Evolutionary conservation across 257 asterid species (phyloP).

Genomic region (Capsicum rhomboideum): DNA sequence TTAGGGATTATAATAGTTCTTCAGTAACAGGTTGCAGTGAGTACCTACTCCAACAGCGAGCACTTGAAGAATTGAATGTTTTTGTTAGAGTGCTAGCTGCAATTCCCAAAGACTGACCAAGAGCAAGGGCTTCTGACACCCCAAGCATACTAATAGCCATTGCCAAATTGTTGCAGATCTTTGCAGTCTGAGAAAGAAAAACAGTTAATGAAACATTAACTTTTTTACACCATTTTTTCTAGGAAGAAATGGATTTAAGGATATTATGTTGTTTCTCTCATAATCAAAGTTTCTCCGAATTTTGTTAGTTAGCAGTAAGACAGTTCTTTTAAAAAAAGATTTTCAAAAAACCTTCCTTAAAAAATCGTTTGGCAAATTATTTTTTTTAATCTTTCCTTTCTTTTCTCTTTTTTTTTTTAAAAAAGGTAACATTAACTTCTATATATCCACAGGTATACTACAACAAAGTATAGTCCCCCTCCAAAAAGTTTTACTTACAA

Average conservation of each 20-base stretch:
- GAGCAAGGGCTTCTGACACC: conserved; percentile 87
- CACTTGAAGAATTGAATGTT: conserved; percentile 82
- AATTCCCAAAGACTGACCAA: conserved; percentile 83
- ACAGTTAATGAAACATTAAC: not conserved
- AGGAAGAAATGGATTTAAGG: not conserved
- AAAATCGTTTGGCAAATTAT: not conserved
- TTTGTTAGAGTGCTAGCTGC: conserved; percentile 61
- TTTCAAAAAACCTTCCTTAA: not conserved
- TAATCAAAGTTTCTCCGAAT: not conserved
- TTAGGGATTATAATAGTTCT: not conserved
- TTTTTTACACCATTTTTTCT: not conserved
- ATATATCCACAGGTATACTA: too few species aligned
- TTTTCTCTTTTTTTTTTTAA: not conserved
- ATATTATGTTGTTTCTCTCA: not conserved
- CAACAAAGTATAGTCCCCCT: too few species aligned
- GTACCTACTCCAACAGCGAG: conserved; percentile 99
- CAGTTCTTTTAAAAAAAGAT: not conserved
- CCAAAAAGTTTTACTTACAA: too few species aligned
- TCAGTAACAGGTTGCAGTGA: not conserved
- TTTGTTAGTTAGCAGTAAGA: not conserved
- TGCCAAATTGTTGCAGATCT: conserved; percentile 91
- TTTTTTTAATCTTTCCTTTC: not conserved
- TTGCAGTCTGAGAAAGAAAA: conserved; percentile 52
- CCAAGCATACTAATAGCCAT: conserved; percentile 98
- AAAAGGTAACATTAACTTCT: too few species aligned